Conservation (phyloP, 306 rosid species). For the Arachis hypogaea region DNA sequence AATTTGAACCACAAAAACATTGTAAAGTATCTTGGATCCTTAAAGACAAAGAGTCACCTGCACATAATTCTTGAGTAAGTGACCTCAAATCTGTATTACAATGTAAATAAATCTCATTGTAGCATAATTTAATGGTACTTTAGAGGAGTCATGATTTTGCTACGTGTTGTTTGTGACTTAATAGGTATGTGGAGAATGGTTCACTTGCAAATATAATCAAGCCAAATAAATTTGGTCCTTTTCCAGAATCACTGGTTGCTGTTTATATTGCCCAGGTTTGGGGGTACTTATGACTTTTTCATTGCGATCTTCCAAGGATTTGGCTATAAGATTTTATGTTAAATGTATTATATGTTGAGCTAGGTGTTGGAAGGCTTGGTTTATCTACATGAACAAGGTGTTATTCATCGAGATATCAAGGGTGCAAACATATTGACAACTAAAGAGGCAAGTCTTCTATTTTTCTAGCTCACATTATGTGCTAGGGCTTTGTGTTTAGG, state of each 20-base stretch:
- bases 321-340: constrained; percentile 21
- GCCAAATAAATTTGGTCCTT: constrained; percentile 99
- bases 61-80: constrained; percentile 96
- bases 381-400: constrained; percentile 98
- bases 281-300: constrained; percentile 32
- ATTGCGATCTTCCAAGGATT: constrained; percentile 26
- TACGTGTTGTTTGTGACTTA: constrained; percentile 24
- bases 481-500: constrained; percentile 31
- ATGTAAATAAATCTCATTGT: constrained; percentile 14
- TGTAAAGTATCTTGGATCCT: constrained; percentile 98
- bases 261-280: constrained; percentile 94
- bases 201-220: constrained; percentile 97
- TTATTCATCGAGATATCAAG: constrained; percentile 96
- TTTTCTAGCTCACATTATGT: constrained; percentile 21
- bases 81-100: constrained; percentile 28
- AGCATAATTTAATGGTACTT: constrained; percentile 18
- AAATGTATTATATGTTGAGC: constrained; percentile 37
- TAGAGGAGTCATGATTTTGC: constrained; percentile 33
- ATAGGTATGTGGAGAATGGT: constrained; percentile 96
- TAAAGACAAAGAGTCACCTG: constrained; percentile 94
- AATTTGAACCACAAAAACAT: constrained; percentile 97
- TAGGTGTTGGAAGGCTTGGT: constrained; percentile 99
- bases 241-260: constrained; percentile 97
- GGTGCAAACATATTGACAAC: constrained; percentile 99
- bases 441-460: constrained; percentile 70